These are phyloP conservation scores for Achaetomiella virescens DNA, from an alignment of 495 filamentous ascomycete species.

Conservation along the genomic window DNA sequence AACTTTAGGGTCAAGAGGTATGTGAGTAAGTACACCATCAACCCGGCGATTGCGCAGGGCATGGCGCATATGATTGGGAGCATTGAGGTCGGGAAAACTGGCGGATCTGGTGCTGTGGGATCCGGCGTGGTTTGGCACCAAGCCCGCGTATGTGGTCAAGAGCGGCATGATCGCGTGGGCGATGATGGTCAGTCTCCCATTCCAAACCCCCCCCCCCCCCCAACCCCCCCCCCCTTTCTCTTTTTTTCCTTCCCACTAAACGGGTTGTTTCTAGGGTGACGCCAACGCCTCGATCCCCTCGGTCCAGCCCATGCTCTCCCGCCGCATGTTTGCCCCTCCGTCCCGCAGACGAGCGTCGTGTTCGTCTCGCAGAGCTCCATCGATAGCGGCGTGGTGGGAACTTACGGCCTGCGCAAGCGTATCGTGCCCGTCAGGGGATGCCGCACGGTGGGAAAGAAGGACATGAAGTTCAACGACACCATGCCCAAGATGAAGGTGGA, in stretches of 20 bases:
- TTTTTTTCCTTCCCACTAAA: not conserved
- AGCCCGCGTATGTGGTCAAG: conserved; percentile 80
- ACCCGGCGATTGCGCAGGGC: conserved; percentile 89
- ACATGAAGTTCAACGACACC: conserved; percentile 89
- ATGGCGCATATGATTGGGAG: conserved; percentile 87
- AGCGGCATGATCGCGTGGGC: conserved; percentile 79
- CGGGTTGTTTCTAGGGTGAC: conserved; percentile 57
- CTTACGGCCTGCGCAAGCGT: conserved; percentile 72
- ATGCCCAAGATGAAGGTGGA: conserved; percentile 94
- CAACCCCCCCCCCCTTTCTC: not conserved
- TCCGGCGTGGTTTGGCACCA: conserved; percentile 79
- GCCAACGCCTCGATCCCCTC: conserved; percentile 90
- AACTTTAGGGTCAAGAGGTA: conserved; percentile 94
- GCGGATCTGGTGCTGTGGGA: conserved; percentile 91
- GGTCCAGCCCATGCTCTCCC: conserved; percentile 77
- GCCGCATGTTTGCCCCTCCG: conserved; percentile 80
- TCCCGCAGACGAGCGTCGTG: conserved; percentile 67
- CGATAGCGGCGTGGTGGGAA: conserved; percentile 53
- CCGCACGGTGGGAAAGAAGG: conserved; percentile 72
- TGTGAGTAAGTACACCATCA: conserved; percentile 95
- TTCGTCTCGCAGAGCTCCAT: conserved; percentile 78
- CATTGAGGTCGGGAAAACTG: conserved; percentile 82
- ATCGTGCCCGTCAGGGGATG: conserved; percentile 78
- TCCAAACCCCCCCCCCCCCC: not conserved
- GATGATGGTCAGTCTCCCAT: conserved; percentile 63